Evolutionary conservation across 257 asterid genomes (phyloP).

Genomic region (Gentiana straminea): DNA sequence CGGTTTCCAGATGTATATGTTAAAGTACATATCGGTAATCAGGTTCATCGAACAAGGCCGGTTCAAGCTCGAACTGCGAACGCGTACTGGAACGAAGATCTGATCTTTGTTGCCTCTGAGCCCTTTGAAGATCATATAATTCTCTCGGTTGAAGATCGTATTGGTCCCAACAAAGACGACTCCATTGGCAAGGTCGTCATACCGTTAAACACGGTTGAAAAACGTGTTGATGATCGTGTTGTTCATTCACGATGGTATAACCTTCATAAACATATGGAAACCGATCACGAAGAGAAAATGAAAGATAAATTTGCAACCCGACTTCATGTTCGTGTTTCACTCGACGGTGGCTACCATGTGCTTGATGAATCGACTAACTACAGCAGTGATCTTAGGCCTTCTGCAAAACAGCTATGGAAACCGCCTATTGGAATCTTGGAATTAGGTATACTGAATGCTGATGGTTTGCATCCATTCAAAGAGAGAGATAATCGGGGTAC

Average conservation of each 20-base stretch:
- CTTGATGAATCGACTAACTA: constrained; percentile 81
- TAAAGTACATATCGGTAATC: constrained; percentile 69
- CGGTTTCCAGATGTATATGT: constrained; percentile 52
- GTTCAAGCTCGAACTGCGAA: constrained; percentile 45
- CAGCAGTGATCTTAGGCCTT: constrained; percentile 81
- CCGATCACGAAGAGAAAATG: constrained; percentile 50
- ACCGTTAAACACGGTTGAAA: constrained; percentile 52
- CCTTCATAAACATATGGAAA: constrained; percentile 35
- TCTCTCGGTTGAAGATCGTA: constrained; percentile 65
- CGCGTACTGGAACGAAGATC: constrained; percentile 72
- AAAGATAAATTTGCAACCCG: constrained; percentile 62
- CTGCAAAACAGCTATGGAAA: constrained; percentile 89
- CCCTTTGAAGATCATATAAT: constrained; percentile 77
- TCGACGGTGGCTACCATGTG: constrained; percentile 94
- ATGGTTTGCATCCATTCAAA: constrained; percentile 71
- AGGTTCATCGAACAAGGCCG: constrained; percentile 50
- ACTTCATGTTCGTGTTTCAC: constrained; percentile 66
- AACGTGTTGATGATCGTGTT: constrained; percentile 57
- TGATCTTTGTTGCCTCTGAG: constrained; percentile 88
- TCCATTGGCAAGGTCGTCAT: constrained; percentile 47
- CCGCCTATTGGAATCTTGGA: constrained; percentile 68
- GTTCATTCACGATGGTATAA: constrained; percentile 62
- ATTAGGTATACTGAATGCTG: constrained; percentile 63
- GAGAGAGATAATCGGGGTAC: constrained; percentile 56
- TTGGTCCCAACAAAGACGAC: constrained; percentile 63